phyloP scores from a whole-genome alignment of 2,329 filamentous ascomycete species.

The Pestalotiopsis sp. region DNA sequence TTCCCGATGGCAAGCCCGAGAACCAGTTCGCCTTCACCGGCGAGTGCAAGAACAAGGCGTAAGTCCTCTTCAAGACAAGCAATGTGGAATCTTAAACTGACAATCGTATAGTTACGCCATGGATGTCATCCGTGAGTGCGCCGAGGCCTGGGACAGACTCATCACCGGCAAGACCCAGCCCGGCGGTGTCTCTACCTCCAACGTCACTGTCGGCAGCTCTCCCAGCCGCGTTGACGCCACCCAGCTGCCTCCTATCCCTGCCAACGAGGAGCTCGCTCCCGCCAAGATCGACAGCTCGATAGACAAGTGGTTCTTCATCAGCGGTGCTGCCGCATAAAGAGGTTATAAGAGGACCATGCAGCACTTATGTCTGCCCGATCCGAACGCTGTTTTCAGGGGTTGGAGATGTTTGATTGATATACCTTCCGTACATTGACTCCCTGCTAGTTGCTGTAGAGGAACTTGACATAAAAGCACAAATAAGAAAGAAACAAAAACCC shows the following conservation, averaged over 20 bases:
- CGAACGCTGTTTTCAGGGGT: background rate
- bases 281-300: conserved; percentile 94
- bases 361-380: background rate
- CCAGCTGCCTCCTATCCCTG: conserved; percentile 76
- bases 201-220: conserved; percentile 76
- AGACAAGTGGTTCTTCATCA: conserved; percentile 99
- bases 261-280: conserved; percentile 77
- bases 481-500: background rate
- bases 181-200: conserved; percentile 82
- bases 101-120: conserved; percentile 74
- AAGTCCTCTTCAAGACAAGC: conserved; percentile 29
- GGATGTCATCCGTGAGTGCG: conserved; percentile 94
- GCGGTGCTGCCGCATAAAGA: conserved; percentile 83
- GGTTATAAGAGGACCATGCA: background rate
- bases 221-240: conserved; percentile 69
- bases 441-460: background rate
- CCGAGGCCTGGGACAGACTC: conserved; percentile 95
- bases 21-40: conserved; percentile 99
- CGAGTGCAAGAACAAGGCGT: conserved; percentile 99
- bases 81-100: conserved; percentile 10
- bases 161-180: conserved; percentile 85
- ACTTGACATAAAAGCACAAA: background rate
- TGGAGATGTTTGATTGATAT: background rate
- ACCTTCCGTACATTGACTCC: conserved; percentile 10
- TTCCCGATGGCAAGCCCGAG: conserved; percentile 99